Evolutionary conservation across 108 stramenopile genomes (phyloP), one percentile per base, ranked within the genome.

Genomic region (Fragilariopsis cylindrus): DNA sequence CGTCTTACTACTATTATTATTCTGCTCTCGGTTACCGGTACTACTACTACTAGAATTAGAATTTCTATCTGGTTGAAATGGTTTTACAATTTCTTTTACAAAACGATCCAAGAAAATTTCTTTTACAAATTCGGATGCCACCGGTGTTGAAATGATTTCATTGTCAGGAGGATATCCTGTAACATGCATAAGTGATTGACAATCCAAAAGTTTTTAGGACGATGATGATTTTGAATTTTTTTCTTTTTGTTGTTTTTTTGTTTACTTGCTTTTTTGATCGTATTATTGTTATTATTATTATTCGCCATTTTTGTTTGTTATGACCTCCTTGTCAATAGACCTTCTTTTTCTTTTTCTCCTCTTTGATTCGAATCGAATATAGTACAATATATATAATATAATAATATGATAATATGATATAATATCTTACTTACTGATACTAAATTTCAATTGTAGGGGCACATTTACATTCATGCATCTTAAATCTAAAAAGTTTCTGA

Each of bases 91-190:
- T 82, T 95, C 93, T 42, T 88, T 89, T 49, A 80, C 70, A 41
- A 95, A 79, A 15, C 91, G 82, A 18, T 85, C 87, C 30, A 92
- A 50, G 48, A 94, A 77, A 13, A 95, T 71, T 47, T 88, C 71
- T 52, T 89, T 88, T 42, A 74, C 48, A 48, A 85, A 73, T 13
- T 69, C 39, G 49, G 83, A 76, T 7, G 74, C 79, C 3, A 86
- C 78, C 6, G 69, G 71, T 16, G 90, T 79, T 3, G 56, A 15
- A 19, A 88, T 53, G 4, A 47, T 48, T 74, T 70, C 42, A 19
- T 65, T 21, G 0, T 56, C 21, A 5, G 64, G 42, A 11, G 78
- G 67, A 58, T 73, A 69, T 16, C 66, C 79, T 7, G 69, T 56
- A 5, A 75, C 74, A 45, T 63, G 65, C 7, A 54, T 60, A 3